Conservation (phyloP, 768 basidiomycete genomes). For the Suillus cothurnatus region DNA sequence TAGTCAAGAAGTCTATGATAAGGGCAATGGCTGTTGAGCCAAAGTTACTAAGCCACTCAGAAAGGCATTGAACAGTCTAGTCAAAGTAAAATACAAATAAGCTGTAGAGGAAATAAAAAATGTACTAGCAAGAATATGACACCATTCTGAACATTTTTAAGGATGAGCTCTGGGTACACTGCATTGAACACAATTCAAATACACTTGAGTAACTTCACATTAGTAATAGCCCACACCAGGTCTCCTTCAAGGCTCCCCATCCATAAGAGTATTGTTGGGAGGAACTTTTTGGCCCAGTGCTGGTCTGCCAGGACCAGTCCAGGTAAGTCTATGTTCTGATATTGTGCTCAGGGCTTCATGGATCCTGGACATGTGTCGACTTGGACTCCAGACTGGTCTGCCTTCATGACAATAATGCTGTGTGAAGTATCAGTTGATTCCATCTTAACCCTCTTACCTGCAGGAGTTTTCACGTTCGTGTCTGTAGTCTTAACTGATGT, state of each 20-base stretch:
- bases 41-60: slow-evolving; percentile 8
- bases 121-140: slow-evolving; percentile 7
- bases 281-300: slow-evolving; percentile 1
- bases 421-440: not conserved
- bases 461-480: not conserved
- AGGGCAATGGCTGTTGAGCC: slow-evolving; percentile 9
- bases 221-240: slow-evolving; percentile 9
- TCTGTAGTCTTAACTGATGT: not conserved
- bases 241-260: not conserved
- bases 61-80: not conserved
- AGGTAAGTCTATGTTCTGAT: not conserved
- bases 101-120: not conserved
- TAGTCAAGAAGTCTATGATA: not conserved
- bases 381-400: not conserved
- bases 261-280: not conserved
- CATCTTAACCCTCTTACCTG: not conserved
- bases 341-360: not conserved
- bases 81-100: no score
- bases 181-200: slow-evolving; percentile 10
- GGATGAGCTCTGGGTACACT: slow-evolving; percentile 10
- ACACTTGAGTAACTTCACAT: not conserved
- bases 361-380: not conserved
- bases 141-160: slow-evolving; percentile 3
- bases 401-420: not conserved
- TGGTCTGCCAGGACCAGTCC: not conserved